Percentiles rank a stretch among this genome's conserved stretches.
Conservation (phyloP, 495 filamentous ascomycete genomes). For the Penicillium canariense region DNA sequence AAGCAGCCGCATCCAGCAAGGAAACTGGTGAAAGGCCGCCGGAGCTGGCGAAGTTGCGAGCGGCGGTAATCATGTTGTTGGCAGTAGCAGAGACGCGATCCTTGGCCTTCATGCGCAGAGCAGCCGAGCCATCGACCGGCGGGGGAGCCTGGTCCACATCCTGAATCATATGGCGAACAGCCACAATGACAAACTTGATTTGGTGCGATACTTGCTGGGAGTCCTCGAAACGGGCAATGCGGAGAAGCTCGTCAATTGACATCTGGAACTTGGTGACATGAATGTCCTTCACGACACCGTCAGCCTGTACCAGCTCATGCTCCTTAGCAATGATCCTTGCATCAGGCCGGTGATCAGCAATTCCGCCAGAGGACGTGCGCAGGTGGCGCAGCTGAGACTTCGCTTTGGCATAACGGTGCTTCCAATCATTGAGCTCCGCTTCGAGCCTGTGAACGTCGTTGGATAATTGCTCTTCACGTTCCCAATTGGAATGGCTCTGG, state of each 20-base stretch:
- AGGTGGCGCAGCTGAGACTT: conserved; percentile 83
- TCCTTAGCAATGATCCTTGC: conserved; percentile 62
- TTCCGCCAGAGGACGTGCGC: conserved; percentile 73
- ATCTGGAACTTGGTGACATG: conserved; percentile 95
- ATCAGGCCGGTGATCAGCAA: conserved; percentile 62
- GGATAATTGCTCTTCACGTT: conserved; percentile 75
- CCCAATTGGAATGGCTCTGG: conserved; percentile 72
- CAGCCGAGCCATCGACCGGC: conserved; percentile 35
- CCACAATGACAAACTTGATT: conserved; percentile 78
- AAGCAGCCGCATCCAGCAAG: conserved; percentile 91
- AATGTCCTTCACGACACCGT: conserved; percentile 82
- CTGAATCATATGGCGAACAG: conserved; percentile 75
- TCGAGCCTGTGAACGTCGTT: conserved; percentile 72
- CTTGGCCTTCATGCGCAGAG: conserved; percentile 64
- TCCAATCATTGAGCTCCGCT: conserved; percentile 82
- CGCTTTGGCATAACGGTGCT: conserved; percentile 77
- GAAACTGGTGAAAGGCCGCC: conserved; percentile 92
- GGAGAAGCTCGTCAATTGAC: conserved; percentile 89
- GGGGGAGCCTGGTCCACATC: conserved; percentile 63
- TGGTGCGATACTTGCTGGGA: conserved; percentile 69
- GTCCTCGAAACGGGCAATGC: conserved; percentile 67
- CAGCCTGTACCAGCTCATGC: conserved; percentile 64
- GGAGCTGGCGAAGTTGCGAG: conserved; percentile 80
- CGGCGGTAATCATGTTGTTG: conserved; percentile 92
- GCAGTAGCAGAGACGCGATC: conserved; percentile 81